Evolutionary conservation across 495 filamentous ascomycete genomes (phyloP).

Genomic region (Astrothelium macrocarpum): DNA sequence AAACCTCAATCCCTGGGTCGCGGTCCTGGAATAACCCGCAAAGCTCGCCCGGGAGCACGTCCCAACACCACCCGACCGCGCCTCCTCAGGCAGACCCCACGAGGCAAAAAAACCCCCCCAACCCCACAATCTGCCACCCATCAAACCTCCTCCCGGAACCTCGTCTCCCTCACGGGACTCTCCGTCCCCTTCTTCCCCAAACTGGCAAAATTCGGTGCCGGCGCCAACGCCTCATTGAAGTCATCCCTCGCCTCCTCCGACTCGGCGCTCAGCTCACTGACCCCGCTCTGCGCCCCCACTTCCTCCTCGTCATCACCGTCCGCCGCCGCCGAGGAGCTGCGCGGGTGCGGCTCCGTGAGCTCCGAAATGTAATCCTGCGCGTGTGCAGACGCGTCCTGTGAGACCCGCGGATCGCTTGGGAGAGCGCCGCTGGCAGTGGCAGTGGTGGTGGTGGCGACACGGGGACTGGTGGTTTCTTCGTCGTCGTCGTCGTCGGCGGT

Average conservation of each 20-base stretch:
- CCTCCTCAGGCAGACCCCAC: background rate
- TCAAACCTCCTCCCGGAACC: constrained; percentile 23
- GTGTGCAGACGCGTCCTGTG: background rate
- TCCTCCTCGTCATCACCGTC: background rate
- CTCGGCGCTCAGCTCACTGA: constrained; percentile 11
- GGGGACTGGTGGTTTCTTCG: no score
- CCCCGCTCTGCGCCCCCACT: background rate
- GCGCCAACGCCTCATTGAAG: constrained; percentile 23
- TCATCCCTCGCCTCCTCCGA: constrained; percentile 26
- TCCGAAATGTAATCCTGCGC: background rate
- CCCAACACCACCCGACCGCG: no score
- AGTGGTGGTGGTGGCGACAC: no score
- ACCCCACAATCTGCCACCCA: background rate
- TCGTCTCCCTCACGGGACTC: constrained; percentile 22
- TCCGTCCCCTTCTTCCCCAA: constrained; percentile 12
- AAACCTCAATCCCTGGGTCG: no score
- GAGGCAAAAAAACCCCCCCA: background rate
- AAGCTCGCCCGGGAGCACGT: no score
- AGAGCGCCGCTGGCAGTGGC: no score
- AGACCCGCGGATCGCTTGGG: background rate
- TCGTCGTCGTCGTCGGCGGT: constrained; percentile 16
- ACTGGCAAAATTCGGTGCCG: constrained; percentile 19
- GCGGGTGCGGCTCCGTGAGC: background rate
- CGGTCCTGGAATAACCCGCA: no score
- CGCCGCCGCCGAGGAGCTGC: background rate